Evolutionary conservation across 225 moss, liverwort and hornwort genomes (phyloP), one percentile per base, ranked within the genome.

Genomic region (Marchantia polymorpha): DNA sequence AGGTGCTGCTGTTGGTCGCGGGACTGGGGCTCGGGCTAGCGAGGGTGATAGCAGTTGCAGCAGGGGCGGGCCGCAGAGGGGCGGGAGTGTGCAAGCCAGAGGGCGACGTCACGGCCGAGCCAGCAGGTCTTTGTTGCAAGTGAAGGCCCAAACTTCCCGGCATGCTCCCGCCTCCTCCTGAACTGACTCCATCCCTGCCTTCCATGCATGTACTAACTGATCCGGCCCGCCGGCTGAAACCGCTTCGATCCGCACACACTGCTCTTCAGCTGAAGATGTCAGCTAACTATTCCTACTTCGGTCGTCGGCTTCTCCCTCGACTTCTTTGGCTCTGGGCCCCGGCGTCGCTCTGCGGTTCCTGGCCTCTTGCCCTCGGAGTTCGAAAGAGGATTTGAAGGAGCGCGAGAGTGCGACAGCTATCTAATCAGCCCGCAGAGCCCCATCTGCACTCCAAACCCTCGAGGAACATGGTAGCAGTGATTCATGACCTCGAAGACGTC

Each of bases 191-290:
- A 84, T 89, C 89, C 79, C 89, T 87, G 87, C 83, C 84, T 87
- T 89, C 89, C 89, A 89, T 89, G 84, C 89, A 89, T 86, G 85
- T 84, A 86, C 82, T 79, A 71, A 80, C 68, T 56, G 69, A 79
- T 79, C 78, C 69, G 68, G 49, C 83, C 79, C 68, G 75, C 73
- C 72, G 46, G 51, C 81, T 68, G 75, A 73, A 76, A 48, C 77
- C 68, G 60, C 68, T 63, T 65, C 26, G 70, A 83, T 83, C 77
- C 82, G 52, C 55, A 48, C 64, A 72, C 67, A 48, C 49, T 46
- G 54, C 54, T 9, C 69, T 54, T 27, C 16, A 46, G 30, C 52
- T 26, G 27, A 23, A 51, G 22, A 25, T 16, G 49, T 58, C 29
- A 76, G 61, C 70, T 77, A 64, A 59, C 82, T 73, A 67, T 65